These are phyloP conservation scores for Bipolaris zeicola DNA, from an alignment of 2,329 filamentous ascomycete genomes.

Conservation along the genomic window DNA sequence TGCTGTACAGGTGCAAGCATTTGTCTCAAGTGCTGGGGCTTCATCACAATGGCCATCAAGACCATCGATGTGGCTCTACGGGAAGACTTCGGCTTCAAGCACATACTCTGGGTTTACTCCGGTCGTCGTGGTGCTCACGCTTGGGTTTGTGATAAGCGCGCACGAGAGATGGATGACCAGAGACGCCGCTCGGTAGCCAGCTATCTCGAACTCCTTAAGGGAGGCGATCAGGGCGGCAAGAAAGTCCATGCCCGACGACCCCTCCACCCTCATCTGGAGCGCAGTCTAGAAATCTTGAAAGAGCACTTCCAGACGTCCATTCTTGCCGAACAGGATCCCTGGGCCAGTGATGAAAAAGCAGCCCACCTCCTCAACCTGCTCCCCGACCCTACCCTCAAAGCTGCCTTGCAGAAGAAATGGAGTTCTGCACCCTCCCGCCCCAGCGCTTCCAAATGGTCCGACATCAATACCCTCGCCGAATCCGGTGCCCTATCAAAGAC, in stretches of 20 bases:
- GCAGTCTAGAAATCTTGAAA: slow-evolving; percentile 84
- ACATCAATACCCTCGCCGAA: slow-evolving; percentile 86
- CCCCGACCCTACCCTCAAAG: slow-evolving; percentile 77
- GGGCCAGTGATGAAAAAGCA: slow-evolving; percentile 68
- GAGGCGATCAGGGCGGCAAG: slow-evolving; percentile 83
- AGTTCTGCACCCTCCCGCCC: slow-evolving; percentile 77
- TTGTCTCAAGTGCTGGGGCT: slow-evolving; percentile 92
- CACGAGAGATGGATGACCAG: slow-evolving; percentile 81
- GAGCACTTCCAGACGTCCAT: slow-evolving; percentile 84
- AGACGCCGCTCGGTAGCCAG: slow-evolving; percentile 83
- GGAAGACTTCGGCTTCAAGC: slow-evolving; percentile 95
- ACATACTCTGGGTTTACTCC: slow-evolving; percentile 98
- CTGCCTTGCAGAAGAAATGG: slow-evolving; percentile 88
- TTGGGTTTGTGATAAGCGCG: slow-evolving; percentile 93
- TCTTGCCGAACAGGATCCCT: slow-evolving; percentile 84
- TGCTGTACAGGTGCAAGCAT: slow-evolving; percentile 95
- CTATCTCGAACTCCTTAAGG: slow-evolving; percentile 89
- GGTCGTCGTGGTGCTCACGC: slow-evolving; percentile 95
- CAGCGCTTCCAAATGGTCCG: slow-evolving; percentile 85
- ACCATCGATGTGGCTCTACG: slow-evolving; percentile 84
- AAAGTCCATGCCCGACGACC: slow-evolving; percentile 83
- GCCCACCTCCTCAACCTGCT: slow-evolving; percentile 83
- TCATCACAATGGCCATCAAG: slow-evolving; percentile 97
- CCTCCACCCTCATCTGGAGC: slow-evolving; percentile 85
- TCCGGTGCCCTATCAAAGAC: slow-evolving; percentile 76